Evolutionary conservation across 169 alveolate genomes (phyloP), one percentile per base, ranked within the genome.

Genomic region (Cryptosporidium sp.): DNA sequence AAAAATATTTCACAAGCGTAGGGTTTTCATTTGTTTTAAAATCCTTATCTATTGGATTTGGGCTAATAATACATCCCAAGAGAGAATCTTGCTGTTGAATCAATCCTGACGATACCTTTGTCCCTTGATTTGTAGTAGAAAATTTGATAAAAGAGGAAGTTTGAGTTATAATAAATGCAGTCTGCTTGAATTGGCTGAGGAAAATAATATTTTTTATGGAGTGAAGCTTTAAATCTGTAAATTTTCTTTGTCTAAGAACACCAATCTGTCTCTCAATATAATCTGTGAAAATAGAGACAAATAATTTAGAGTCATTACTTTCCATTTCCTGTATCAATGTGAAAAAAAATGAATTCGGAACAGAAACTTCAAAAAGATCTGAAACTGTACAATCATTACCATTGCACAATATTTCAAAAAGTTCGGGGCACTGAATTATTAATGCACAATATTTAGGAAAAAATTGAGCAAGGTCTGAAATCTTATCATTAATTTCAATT

Each of bases 1-100:
- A 80, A 71, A 21, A 84, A 31, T 67, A 89, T 84, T 31, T 92
- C 59, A 5, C 48, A 33, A 45, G 37, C 26, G 51, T 85, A 50
- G 65, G 91, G 84, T 86, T 92, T 50, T 69, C 84, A 84, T 89
- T 87, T 18, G 93, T 87, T 62, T 89, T 86, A 35, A 85, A 91
- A 39, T 86, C 93, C 39, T 84, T 92, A 29, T 92, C 92, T 18
- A 70, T 84, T 31, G 92, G 85, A 86, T 92, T 92, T 59, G 94
- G 94, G 84, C 86, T 84, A 33, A 91, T 92, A 16, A 92, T 61
- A 50, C 89, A 59, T 3, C 89, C 89, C 48, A 80, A 65, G 26
- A 80, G 43, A 80, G 89, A 80, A 3, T 48, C 41, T 26, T 41
- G 41, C 41, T 80, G 89, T 62, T 62, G 75, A 33, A 65, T 5